These are phyloP conservation scores for Physaria fendleri DNA, from an alignment of 345 rosid genomes.

Conservation along the genomic window DNA sequence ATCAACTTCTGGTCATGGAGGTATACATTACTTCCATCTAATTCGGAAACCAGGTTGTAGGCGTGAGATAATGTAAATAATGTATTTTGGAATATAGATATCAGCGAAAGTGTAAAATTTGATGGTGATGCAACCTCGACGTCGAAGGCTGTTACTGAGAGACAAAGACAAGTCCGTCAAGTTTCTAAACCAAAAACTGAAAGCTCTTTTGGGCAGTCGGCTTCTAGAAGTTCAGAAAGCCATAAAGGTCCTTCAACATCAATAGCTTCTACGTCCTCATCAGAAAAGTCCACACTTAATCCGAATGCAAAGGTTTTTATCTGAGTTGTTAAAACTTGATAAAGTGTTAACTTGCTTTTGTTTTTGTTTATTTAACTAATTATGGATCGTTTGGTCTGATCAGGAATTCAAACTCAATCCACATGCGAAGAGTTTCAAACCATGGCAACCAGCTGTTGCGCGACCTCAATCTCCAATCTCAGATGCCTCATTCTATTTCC, in stretches of 20 bases:
- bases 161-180: slow-evolving; percentile 39
- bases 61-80: not conserved
- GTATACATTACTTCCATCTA: slow-evolving; percentile 18
- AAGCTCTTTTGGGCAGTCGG: slow-evolving; percentile 45
- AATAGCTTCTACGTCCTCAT: slow-evolving; percentile 54
- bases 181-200: slow-evolving; percentile 35
- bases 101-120: slow-evolving; percentile 35
- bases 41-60: slow-evolving; percentile 2
- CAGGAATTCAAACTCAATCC: slow-evolving; percentile 97
- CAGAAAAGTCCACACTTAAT: slow-evolving; percentile 70
- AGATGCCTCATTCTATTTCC: slow-evolving; percentile 61
- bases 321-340: slow-evolving; percentile 7
- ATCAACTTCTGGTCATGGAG: slow-evolving; percentile 28
- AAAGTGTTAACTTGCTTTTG: slow-evolving; percentile 2
- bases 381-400: slow-evolving; percentile 7
- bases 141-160: slow-evolving; percentile 39
- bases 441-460: slow-evolving; percentile 45
- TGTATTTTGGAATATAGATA: slow-evolving; percentile 20
- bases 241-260: slow-evolving; percentile 38
- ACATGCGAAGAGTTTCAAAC: slow-evolving; percentile 79
- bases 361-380: not conserved
- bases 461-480: slow-evolving; percentile 62
- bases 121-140: slow-evolving; percentile 30
- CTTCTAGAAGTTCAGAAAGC: slow-evolving; percentile 54
- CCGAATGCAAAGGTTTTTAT: slow-evolving; percentile 75